Conservation (phyloP, 768 basidiomycete species). For the Rhodosporidiobolus odoratus region DNA sequence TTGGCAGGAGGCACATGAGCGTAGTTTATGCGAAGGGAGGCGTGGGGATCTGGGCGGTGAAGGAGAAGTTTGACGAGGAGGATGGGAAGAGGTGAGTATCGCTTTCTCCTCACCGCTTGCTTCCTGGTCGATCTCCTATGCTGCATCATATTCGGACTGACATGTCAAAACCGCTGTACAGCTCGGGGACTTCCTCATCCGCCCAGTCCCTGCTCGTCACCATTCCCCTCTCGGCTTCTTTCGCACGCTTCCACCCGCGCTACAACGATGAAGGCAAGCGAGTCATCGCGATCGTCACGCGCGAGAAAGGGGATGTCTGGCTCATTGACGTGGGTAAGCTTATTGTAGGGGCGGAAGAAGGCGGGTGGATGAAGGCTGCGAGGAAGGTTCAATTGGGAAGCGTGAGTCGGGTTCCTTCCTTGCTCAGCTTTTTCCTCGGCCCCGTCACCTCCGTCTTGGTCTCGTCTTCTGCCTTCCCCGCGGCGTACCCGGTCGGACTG, state of each 20-base stretch:
- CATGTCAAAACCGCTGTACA: neutral
- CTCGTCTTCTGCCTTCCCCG: no score
- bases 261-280: neutral
- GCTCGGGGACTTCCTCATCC: no score
- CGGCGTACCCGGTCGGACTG: no score
- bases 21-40: neutral
- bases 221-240: neutral
- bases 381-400: neutral
- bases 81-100: neutral
- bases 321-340: neutral
- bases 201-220: neutral
- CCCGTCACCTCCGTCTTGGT: neutral
- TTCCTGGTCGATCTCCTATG: no score
- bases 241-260: slow-evolving; percentile 9
- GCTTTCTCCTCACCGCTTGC: neutral
- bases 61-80: neutral
- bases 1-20: neutral
- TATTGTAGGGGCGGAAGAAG: neutral
- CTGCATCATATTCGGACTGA: no score
- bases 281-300: slow-evolving; percentile 1
- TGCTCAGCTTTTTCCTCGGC: no score
- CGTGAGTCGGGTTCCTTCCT: neutral
- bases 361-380: neutral
- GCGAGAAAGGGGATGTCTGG: neutral
- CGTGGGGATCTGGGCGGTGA: neutral